Evolutionary conservation across 2,329 filamentous ascomycete genomes (phyloP).

Genomic region (Epichloe gansuensis): DNA sequence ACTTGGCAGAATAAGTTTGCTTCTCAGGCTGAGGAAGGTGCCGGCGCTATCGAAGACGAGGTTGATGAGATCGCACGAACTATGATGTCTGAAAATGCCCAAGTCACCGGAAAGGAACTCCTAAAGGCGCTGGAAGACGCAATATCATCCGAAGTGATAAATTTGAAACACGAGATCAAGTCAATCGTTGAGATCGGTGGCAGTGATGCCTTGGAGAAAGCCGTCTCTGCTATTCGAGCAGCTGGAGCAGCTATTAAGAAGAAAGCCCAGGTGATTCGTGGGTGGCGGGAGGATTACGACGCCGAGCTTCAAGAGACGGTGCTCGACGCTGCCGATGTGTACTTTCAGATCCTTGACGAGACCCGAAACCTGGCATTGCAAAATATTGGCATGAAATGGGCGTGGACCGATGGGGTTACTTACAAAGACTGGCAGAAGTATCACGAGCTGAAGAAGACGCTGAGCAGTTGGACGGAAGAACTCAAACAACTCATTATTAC

Average conservation of each 20-base stretch:
- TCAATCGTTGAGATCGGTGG: slow-evolving; percentile 40
- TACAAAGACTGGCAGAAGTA: slow-evolving; percentile 98
- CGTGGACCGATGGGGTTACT: slow-evolving; percentile 87
- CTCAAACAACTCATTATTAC: slow-evolving; percentile 63
- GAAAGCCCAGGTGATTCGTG: slow-evolving; percentile 61
- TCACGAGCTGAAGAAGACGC: slow-evolving; percentile 70
- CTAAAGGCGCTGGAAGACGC: slow-evolving; percentile 56
- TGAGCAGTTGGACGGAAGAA: slow-evolving; percentile 74
- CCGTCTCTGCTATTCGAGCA: slow-evolving; percentile 41
- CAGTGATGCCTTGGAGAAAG: slow-evolving; percentile 28
- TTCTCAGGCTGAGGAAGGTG: slow-evolving; percentile 71
- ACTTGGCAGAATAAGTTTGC: slow-evolving; percentile 84
- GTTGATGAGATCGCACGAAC: slow-evolving; percentile 43
- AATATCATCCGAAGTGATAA: slow-evolving; percentile 47
- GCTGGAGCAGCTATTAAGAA: slow-evolving; percentile 64
- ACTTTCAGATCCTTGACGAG: slow-evolving; percentile 68
- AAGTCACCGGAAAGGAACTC: slow-evolving; percentile 51
- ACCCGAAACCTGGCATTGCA: slow-evolving; percentile 77
- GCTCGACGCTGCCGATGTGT: slow-evolving; percentile 60
- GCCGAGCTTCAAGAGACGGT: slow-evolving; percentile 56
- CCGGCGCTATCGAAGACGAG: slow-evolving; percentile 56
- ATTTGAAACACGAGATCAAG: slow-evolving; percentile 55
- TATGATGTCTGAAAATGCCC: slow-evolving; percentile 51
- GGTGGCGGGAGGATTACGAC: slow-evolving; percentile 64
- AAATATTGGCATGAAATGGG: slow-evolving; percentile 89